Percentiles rank a stretch among this genome's conserved stretches.
These are phyloP conservation scores for Tetratostichococcus sp. DNA, from an alignment of 139 green algal species.

Conservation along the genomic window DNA sequence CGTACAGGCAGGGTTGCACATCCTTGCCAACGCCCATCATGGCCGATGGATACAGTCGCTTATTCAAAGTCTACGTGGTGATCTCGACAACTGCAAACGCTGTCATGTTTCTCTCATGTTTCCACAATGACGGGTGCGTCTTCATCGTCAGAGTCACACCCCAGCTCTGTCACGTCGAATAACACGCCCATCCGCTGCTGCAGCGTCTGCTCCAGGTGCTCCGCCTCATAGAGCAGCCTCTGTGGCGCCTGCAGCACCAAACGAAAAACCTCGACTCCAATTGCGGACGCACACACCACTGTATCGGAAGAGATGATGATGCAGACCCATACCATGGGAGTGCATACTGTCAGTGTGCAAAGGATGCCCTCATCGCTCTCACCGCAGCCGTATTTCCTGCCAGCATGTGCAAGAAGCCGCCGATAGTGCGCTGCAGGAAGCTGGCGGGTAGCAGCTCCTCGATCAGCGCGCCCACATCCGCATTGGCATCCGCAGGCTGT, in stretches of 20 bases:
- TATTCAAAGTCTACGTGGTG: too few species aligned
- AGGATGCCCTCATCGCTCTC: too few species aligned
- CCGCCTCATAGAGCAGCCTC: conserved; percentile 21
- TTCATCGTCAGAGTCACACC: background rate
- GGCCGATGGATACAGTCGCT: too few species aligned
- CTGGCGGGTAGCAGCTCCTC: conserved; percentile 60
- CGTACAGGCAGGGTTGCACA: too few species aligned
- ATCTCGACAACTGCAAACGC: too few species aligned
- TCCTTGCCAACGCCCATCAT: too few species aligned
- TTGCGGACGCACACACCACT: too few species aligned
- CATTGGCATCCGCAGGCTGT: background rate
- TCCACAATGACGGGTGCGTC: background rate
- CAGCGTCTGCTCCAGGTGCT: background rate
- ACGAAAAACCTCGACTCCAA: too few species aligned
- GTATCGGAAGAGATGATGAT: too few species aligned
- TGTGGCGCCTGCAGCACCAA: background rate
- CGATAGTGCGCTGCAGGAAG: conserved; percentile 42
- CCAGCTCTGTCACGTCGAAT: background rate
- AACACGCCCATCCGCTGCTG: conserved; percentile 8
- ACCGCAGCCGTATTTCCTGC: conserved; percentile 9
- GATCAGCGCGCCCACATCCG: conserved; percentile 30
- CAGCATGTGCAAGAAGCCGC: conserved; percentile 49
- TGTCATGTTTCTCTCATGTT: too few species aligned
- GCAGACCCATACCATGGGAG: too few species aligned
- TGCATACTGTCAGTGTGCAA: too few species aligned